Conservation (phyloP, 208 protist genomes). For the Leishmania aethiopica region DNA sequence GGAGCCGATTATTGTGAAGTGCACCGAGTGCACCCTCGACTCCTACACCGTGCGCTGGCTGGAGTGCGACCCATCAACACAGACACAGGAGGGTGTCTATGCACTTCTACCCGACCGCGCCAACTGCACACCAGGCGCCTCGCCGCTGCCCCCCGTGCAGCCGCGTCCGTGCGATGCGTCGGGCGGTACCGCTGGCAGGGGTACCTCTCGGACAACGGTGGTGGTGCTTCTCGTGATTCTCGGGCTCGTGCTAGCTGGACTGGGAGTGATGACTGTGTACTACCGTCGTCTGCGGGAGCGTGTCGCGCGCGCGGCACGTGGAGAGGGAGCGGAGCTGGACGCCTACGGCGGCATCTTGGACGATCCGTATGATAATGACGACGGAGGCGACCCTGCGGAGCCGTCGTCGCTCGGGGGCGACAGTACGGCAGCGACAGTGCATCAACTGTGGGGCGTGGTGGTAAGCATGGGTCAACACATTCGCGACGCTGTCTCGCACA, state of each 20-base stretch:
- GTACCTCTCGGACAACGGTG: background rate
- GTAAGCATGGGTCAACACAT: background rate
- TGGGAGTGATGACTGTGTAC: background rate
- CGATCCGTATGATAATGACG: background rate
- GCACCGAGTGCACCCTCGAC: slow-evolving; percentile 6
- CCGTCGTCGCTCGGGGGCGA: background rate
- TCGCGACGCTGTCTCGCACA: background rate
- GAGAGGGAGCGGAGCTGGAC: background rate
- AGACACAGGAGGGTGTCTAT: slow-evolving; percentile 5
- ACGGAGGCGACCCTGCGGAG: background rate
- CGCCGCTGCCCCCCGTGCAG: background rate
- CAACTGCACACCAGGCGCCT: background rate
- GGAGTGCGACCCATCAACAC: background rate
- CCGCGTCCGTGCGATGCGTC: background rate
- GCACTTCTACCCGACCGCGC: background rate
- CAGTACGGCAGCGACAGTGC: background rate
- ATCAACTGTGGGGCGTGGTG: background rate
- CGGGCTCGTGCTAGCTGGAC: background rate
- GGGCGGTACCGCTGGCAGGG: background rate
- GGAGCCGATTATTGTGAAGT: background rate
- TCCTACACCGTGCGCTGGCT: slow-evolving; percentile 12
- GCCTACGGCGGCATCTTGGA: background rate
- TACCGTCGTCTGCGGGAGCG: background rate
- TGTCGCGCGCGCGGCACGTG: background rate
- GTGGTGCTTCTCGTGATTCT: background rate